phyloP scores from a whole-genome alignment of 306 rosid genomes.

The Gillenia trifoliata region DNA sequence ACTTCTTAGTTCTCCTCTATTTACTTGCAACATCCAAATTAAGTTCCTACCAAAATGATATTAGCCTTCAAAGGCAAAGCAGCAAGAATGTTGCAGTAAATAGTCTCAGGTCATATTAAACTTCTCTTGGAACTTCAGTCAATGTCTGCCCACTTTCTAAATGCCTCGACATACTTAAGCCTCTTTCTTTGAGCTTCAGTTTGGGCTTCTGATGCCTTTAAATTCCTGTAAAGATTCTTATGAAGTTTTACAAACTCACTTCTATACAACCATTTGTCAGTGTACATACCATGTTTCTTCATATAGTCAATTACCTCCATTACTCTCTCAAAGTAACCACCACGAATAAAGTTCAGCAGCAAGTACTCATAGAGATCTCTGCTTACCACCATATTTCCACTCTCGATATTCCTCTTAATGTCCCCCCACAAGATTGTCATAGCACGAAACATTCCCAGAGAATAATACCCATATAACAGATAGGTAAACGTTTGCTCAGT shows the following conservation, averaged over 20 bases:
- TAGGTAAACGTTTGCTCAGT: conserved; percentile 51
- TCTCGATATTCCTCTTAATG: conserved; percentile 63
- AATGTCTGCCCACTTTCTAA: conserved; percentile 61
- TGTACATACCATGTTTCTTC: conserved; percentile 49
- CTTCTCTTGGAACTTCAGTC: conserved; percentile 9
- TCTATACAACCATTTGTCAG: conserved; percentile 72
- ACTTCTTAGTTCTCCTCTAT: neutral
- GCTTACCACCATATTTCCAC: conserved; percentile 28
- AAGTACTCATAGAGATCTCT: conserved; percentile 69
- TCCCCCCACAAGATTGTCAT: conserved; percentile 86
- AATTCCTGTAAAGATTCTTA: conserved; percentile 63
- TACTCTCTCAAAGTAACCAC: conserved; percentile 91
- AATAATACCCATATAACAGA: conserved; percentile 52
- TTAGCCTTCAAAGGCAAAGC: neutral
- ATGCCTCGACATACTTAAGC: conserved; percentile 61
- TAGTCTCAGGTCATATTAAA: neutral
- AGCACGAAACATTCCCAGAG: conserved; percentile 63
- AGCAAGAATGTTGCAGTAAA: neutral
- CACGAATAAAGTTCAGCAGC: conserved; percentile 58
- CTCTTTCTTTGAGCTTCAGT: conserved; percentile 75
- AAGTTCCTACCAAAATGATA: no score
- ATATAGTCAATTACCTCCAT: conserved; percentile 70
- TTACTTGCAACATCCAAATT: neutral
- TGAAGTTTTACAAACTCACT: conserved; percentile 68
- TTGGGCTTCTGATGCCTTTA: conserved; percentile 58